Conservation (phyloP, 345 rosid genomes). For the Eucalyptus marginata region DNA sequence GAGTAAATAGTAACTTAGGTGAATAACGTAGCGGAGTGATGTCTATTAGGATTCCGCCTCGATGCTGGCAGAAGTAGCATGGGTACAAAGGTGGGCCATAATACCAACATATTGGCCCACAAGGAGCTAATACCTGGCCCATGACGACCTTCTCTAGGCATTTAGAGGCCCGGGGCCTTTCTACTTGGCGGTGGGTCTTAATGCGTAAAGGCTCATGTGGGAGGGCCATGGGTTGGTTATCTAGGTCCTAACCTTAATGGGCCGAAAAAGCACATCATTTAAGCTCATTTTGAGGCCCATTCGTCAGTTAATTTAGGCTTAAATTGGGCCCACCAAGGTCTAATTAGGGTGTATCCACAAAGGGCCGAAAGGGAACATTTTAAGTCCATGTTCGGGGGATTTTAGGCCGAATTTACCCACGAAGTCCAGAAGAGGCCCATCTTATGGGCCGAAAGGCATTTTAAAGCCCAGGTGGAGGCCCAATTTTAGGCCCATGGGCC, state of each 20-base stretch:
- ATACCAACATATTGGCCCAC: neutral
- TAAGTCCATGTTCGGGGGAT: neutral
- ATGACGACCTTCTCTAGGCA: neutral
- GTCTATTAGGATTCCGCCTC: neutral
- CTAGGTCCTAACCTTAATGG: neutral
- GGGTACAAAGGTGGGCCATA: neutral
- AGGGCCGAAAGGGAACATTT: neutral
- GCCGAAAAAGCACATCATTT: neutral
- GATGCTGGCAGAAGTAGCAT: neutral
- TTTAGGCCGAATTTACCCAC: neutral
- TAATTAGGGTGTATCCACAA: neutral
- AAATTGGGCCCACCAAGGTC: neutral
- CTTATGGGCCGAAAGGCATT: neutral
- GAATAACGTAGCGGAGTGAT: neutral
- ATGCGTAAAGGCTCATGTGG: neutral
- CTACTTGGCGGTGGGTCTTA: neutral
- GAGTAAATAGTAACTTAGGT: neutral
- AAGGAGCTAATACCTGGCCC: neutral
- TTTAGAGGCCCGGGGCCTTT: neutral
- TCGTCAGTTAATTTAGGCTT: neutral
- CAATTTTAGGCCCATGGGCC: neutral
- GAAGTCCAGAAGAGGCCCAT: neutral
- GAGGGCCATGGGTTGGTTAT: neutral
- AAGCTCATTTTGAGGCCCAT: neutral
- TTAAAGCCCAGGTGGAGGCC: neutral